These are phyloP conservation scores for Pelargonium australe DNA, from an alignment of 441 rosid genomes.

Conservation along the genomic window DNA sequence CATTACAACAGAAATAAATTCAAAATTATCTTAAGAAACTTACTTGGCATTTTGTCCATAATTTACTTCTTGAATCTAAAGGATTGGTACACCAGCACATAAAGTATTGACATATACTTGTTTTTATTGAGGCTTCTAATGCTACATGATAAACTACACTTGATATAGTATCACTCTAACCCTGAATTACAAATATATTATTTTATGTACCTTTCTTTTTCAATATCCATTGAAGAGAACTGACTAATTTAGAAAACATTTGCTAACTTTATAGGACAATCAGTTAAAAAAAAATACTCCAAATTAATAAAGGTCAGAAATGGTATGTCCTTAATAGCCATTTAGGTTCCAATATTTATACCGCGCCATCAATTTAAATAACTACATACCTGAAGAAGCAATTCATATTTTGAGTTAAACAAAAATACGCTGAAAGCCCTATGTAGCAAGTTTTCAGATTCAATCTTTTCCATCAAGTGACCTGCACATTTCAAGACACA, in stretches of 20 bases:
- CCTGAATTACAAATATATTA: background rate
- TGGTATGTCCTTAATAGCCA: background rate
- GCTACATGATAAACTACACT: too few relatives aligned
- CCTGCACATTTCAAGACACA: conserved; percentile 36
- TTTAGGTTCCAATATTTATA: conserved; percentile 8
- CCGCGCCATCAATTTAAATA: background rate
- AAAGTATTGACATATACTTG: too few relatives aligned
- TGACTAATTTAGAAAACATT: background rate
- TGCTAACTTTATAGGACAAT: background rate
- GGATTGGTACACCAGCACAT: too few relatives aligned
- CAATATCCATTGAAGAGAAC: too few relatives aligned
- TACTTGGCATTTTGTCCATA: background rate
- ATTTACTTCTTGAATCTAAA: background rate
- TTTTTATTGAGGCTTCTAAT: too few relatives aligned
- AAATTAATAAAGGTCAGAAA: background rate
- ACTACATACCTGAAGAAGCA: conserved; percentile 77
- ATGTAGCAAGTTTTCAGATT: conserved; percentile 66
- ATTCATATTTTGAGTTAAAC: conserved; percentile 82
- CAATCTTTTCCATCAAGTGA: conserved; percentile 95
- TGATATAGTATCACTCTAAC: too few relatives aligned
- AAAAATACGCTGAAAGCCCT: conserved; percentile 97
- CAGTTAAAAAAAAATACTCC: background rate
- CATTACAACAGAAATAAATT: background rate
- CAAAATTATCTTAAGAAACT: too few relatives aligned
- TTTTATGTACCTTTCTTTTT: background rate